These are phyloP conservation scores for Fragaria vesca DNA, from an alignment of 306 rosid genomes.

Conservation along the genomic window DNA sequence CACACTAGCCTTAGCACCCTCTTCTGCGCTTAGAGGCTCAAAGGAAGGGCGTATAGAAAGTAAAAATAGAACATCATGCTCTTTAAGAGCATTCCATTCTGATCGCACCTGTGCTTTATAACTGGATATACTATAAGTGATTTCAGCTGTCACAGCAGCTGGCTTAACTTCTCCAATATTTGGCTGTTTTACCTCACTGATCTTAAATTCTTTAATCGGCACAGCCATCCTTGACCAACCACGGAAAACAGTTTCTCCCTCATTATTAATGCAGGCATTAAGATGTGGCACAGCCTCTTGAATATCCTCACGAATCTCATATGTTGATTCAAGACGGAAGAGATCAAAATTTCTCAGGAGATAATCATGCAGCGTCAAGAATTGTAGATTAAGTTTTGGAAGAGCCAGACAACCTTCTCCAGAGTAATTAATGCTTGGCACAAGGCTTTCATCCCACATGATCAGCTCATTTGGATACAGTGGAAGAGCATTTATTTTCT, in stretches of 20 bases:
- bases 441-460: conserved; percentile 99
- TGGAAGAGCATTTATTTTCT: conserved; percentile 97
- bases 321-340: conserved; percentile 96
- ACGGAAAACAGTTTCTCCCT: conserved; percentile 86
- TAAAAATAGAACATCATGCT: conserved; percentile 90
- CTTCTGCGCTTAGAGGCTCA: conserved; percentile 89
- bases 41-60: conserved; percentile 83
- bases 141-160: conserved; percentile 82
- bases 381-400: conserved; percentile 91
- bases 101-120: conserved; percentile 87
- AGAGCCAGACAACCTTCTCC: conserved; percentile 99
- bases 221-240: conserved; percentile 99
- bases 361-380: conserved; percentile 97
- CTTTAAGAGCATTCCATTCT: conserved; percentile 96
- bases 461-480: conserved; percentile 94
- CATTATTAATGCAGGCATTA: conserved; percentile 78
- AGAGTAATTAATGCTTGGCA: conserved; percentile 95
- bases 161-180: conserved; percentile 99
- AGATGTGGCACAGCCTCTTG: conserved; percentile 98
- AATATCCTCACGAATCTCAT: conserved; percentile 97
- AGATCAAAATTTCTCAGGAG: conserved; percentile 91
- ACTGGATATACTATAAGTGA: conserved; percentile 86
- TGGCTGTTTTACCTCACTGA: conserved; percentile 83
- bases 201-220: conserved; percentile 79
- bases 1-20: conserved; percentile 82